phyloP scores from a whole-genome alignment of 2,329 filamentous ascomycete genomes.

The Penicillium sp. region DNA sequence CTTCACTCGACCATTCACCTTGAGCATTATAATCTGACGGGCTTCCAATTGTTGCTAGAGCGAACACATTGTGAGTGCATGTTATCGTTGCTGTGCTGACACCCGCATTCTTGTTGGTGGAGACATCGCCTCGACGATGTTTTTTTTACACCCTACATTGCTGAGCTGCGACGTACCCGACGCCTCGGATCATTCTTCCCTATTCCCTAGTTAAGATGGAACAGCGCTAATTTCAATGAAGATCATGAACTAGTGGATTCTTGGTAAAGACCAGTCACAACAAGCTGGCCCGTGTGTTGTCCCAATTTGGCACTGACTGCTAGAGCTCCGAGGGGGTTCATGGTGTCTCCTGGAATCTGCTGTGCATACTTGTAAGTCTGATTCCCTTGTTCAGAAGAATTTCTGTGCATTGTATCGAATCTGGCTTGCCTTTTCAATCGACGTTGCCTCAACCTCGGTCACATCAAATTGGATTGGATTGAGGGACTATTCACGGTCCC shows the following conservation, averaged over 20 bases:
- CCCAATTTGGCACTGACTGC: constrained; percentile 8
- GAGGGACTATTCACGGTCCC: constrained; percentile 2
- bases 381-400: neutral
- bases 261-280: constrained; percentile 14
- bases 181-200: neutral
- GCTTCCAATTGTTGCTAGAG: neutral
- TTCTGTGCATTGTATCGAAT: constrained; percentile 1
- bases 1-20: no score
- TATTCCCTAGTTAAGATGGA: neutral
- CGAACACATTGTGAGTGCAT: neutral
- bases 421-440: neutral
- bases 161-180: constrained; percentile 10
- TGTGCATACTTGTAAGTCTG: constrained; percentile 19
- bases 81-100: constrained; percentile 9
- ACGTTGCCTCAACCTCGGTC: constrained; percentile 8
- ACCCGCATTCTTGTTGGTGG: constrained; percentile 20
- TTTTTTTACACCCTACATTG: constrained; percentile 23
- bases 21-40: no score
- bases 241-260: constrained; percentile 22
- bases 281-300: constrained; percentile 12
- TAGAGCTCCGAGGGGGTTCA: constrained; percentile 1
- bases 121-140: constrained; percentile 10
- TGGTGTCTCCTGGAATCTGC: constrained; percentile 11
- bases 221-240: constrained; percentile 9
- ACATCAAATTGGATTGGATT: constrained; percentile 9